These are phyloP conservation scores for Caryopteris hybrid DNA, from an alignment of 305 asterid species.

Conservation along the genomic window DNA sequence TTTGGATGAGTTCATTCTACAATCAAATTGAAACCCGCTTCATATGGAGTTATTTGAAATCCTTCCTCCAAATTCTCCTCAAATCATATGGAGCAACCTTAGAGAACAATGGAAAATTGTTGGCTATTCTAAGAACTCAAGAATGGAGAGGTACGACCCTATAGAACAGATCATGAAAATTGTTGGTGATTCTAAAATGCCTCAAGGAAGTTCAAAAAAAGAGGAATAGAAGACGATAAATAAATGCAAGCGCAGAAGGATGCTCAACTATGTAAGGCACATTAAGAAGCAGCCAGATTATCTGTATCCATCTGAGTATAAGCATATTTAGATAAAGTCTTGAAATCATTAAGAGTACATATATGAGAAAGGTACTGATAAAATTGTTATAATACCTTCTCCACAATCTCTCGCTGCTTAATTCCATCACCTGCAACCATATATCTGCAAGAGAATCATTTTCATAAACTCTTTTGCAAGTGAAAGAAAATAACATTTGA, in stretches of 20 bases:
- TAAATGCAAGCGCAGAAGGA: background rate
- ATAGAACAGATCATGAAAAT: background rate
- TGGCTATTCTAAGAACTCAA: background rate
- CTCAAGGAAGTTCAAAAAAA: background rate
- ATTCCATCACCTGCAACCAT: slow-evolving; percentile 89
- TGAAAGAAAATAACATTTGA: slow-evolving; percentile 6
- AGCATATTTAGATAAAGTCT: background rate
- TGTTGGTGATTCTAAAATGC: background rate
- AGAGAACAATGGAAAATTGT: background rate
- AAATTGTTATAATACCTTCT: slow-evolving; percentile 45
- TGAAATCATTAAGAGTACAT: background rate
- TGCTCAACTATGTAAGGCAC: slow-evolving; percentile 1
- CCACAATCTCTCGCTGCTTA: slow-evolving; percentile 53
- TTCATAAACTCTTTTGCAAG: slow-evolving; percentile 14
- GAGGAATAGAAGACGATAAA: background rate
- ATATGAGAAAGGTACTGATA: background rate
- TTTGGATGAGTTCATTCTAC: no score
- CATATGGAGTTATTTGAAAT: no score
- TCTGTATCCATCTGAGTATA: background rate
- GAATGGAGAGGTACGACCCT: background rate
- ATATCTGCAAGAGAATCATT: slow-evolving; percentile 43
- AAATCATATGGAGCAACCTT: no score
- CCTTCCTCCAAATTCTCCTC: no score
- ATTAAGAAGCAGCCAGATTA: slow-evolving; percentile 2
- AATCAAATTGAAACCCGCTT: no score